phyloP scores from a whole-genome alignment of 495 filamentous ascomycete species.

The Lasiosphaeria ovina region DNA sequence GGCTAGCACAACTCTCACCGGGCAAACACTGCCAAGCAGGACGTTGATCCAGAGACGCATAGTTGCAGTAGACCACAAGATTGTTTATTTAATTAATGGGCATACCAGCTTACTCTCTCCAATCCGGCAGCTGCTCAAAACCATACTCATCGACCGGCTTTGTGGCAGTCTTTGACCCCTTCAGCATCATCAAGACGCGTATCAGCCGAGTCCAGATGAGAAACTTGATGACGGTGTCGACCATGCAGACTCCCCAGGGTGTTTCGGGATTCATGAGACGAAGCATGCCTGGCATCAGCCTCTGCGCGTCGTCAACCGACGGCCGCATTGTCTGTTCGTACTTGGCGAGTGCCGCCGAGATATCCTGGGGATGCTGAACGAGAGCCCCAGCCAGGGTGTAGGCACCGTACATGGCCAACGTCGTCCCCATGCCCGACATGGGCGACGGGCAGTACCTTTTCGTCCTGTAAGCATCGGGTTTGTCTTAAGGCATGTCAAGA shows the following conservation, averaged over 20 bases:
- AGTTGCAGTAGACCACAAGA: no score
- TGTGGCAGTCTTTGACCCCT: background rate
- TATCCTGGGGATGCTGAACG: background rate
- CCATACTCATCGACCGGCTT: background rate
- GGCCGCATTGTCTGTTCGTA: background rate
- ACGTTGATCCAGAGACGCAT: no score
- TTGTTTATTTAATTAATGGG: no score
- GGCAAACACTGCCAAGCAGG: no score
- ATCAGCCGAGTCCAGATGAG: background rate
- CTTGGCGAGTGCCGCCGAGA: background rate
- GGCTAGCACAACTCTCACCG: no score
- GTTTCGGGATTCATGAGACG: background rate
- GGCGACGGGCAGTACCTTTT: constrained; percentile 11
- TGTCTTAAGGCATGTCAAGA: background rate
- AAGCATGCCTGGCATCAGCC: background rate
- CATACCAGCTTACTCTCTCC: background rate
- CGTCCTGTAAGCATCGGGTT: background rate
- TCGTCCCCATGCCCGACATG: constrained; percentile 23
- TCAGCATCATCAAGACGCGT: background rate
- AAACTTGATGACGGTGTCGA: background rate
- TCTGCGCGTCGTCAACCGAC: background rate
- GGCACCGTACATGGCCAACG: constrained; percentile 26
- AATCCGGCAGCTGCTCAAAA: background rate
- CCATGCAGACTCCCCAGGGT: background rate
- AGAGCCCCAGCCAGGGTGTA: constrained; percentile 25